Base-by-base conservation (phyloP, 352 stramenopile species). In the Phytopythium aichiense region DNA sequence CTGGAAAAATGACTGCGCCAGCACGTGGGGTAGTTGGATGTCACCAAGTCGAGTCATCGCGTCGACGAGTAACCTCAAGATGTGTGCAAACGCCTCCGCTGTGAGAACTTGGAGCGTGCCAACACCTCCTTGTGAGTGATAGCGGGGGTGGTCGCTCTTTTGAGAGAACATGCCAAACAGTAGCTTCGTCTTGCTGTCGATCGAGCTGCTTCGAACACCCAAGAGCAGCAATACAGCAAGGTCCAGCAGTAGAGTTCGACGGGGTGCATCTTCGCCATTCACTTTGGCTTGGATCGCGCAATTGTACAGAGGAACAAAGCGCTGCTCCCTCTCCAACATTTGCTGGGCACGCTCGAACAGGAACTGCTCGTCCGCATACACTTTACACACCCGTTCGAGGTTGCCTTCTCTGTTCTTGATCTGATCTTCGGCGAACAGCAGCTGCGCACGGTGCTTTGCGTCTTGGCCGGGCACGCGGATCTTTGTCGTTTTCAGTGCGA, bases 281-380 rank as follows among this genome's bases (percentile, higher is more conserved):
- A 46, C 53, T 43, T 79, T 49, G 54, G 7, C 23, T 6, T 59
- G 4, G 2, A 50, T 71, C 7, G 91, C 54, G 49, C 70, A 75
- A 13, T 52, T 64, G 46, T 87, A 94, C 18, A 90, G 74, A 28
- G 83, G 75, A 9, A 84, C 61, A 58, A 91, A 92, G n/a, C 81
- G 65, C 52, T 86, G 66, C 66, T 94, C 83, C 42, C 72, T 72
- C 25, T 84, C 69, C 40, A 75, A 82, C 5, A 81, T 56, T 23
- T 75, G 66, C 28, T 92, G 75, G 0, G 80, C 84, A 20, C 84
- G 80, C 33, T 82, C 71, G 11, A 90, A 68, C 18, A 94, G 64
- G 51, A 92, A 94, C 42, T 91, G 70, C 37, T 94, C 86, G 55
- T 88, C 73, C 9, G 90, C 81, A n/a, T 84, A 72, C 22, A 83